Conservation (phyloP, 2,329 filamentous ascomycete genomes). For the Nemania sp. region DNA sequence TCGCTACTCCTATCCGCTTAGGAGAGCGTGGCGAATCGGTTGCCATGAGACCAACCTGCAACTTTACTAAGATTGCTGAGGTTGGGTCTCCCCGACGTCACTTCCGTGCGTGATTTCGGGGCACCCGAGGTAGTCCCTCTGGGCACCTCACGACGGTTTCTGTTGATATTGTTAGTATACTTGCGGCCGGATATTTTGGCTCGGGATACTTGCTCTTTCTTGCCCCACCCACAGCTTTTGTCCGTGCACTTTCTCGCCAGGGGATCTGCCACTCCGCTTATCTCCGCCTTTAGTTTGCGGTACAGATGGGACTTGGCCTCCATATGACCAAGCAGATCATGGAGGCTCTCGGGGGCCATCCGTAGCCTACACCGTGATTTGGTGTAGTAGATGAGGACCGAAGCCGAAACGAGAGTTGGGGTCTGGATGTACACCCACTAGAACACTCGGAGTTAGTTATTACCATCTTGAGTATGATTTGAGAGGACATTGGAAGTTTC, state of each 20-base stretch:
- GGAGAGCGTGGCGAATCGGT: not conserved
- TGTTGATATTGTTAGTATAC: not conserved
- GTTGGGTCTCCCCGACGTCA: not conserved
- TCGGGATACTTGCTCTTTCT: constrained; percentile 6
- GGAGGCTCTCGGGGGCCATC: constrained; percentile 26
- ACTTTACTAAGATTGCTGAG: not conserved
- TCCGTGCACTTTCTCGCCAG: not conserved
- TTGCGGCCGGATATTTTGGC: not conserved
- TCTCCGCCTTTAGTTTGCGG: not conserved
- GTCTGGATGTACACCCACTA: constrained; percentile 21
- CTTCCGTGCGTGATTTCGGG: not conserved
- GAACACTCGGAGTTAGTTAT: not conserved
- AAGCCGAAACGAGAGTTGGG: constrained; percentile 42
- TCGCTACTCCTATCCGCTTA: not conserved
- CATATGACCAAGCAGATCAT: constrained; percentile 28
- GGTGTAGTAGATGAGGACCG: constrained; percentile 38
- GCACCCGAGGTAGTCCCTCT: not conserved
- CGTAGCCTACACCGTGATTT: constrained; percentile 19
- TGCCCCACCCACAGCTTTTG: not conserved
- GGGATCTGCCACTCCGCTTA: not conserved
- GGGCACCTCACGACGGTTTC: not conserved
- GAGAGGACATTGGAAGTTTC: too few relatives aligned
- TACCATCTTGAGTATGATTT: too few relatives aligned
- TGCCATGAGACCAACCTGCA: not conserved
- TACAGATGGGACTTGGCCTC: not conserved